Percentiles rank a stretch among this genome's conserved stretches.
These are phyloP conservation scores for Boletus subparvulus DNA, from an alignment of 768 basidiomycete species.

Conservation along the genomic window DNA sequence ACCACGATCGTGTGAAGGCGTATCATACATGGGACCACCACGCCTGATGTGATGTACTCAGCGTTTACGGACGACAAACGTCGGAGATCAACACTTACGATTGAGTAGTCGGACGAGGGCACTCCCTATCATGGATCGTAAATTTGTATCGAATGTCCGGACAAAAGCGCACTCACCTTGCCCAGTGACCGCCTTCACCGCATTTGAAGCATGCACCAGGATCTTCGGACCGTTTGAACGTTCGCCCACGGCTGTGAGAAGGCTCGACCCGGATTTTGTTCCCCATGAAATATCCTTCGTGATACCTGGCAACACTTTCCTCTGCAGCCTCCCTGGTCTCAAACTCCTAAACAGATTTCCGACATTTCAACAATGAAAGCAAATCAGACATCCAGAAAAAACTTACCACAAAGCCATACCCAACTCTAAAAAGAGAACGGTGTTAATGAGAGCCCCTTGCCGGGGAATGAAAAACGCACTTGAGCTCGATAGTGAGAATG, in stretches of 20 bases:
- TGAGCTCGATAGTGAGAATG: conserved; percentile 76
- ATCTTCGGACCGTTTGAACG: conserved; percentile 79
- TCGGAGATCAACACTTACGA: conserved; percentile 43
- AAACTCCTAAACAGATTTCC: conserved; percentile 60
- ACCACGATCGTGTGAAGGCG: conserved; percentile 57
- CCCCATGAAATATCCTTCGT: conserved; percentile 90
- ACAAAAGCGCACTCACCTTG: conserved; percentile 52
- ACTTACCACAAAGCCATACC: conserved; percentile 89
- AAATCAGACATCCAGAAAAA: background rate
- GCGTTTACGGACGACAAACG: background rate
- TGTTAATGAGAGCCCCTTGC: conserved; percentile 11
- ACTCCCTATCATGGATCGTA: conserved; percentile 54
- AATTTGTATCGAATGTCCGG: background rate
- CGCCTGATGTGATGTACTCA: conserved; percentile 30
- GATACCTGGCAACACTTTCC: conserved; percentile 83
- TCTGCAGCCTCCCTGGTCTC: conserved; percentile 78
- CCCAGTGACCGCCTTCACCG: conserved; percentile 86
- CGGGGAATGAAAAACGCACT: conserved; percentile 51
- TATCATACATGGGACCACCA: conserved; percentile 45
- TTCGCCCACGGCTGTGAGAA: conserved; percentile 80
- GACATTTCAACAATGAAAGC: background rate
- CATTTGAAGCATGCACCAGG: conserved; percentile 89
- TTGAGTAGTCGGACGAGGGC: conserved; percentile 52
- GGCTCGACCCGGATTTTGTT: conserved; percentile 88
- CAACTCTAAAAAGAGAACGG: conserved; percentile 49